Base-by-base conservation (phyloP, 1,284 basidiomycete species). In the Microbotryum intermedium region DNA sequence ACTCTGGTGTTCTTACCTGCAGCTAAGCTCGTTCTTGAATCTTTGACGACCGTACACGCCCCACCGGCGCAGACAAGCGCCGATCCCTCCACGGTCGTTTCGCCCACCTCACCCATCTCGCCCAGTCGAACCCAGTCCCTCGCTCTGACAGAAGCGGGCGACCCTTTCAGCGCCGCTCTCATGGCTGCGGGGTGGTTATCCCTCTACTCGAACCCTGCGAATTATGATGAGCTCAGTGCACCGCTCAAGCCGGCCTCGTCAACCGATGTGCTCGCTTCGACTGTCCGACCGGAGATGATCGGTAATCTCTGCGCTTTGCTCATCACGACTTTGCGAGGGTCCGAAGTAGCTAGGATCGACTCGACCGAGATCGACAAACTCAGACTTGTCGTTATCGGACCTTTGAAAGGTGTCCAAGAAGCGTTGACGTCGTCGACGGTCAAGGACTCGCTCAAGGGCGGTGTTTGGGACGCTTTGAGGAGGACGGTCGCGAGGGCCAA, bases 21-120 rank as follows among this genome's bases (percentile, higher is more conserved):
- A 88, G 87, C 80, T 57, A 75, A 78, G 16, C 72, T 84, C 60
- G 85, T 87, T 8, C 73, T 86, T 46, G 79, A 80, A 53, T 80
- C 83, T 2, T 73, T 85, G 50, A n/a, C 30, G 25, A 25, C 11
- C 8, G 50, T 28, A 3, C 50, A 51, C 50, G 50, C 50, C 23
- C 25, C 25, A 13, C 29, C 26, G 11, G 50, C 26, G 21, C 26
- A 23, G 16, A 28, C 21, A 6, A 23, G 4, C 23, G 28, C 46
- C 26, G 46, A 48, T 48, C 23, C n/a, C 9, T 48, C 46, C 4
- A 20, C 46, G 8, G 46, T 23, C 26, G 46, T 28, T n/a, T 48
- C 25, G 23, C 57, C 9, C 52, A 61, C 2, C 57, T 57, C 7
- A 16, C 21, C 16, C 21, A 20, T 4, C 53, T 25, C 5, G 18